These are phyloP conservation scores for Mortierella sp. DNA, from an alignment of 371 early-diverging fungal genomes.

Conservation along the genomic window DNA sequence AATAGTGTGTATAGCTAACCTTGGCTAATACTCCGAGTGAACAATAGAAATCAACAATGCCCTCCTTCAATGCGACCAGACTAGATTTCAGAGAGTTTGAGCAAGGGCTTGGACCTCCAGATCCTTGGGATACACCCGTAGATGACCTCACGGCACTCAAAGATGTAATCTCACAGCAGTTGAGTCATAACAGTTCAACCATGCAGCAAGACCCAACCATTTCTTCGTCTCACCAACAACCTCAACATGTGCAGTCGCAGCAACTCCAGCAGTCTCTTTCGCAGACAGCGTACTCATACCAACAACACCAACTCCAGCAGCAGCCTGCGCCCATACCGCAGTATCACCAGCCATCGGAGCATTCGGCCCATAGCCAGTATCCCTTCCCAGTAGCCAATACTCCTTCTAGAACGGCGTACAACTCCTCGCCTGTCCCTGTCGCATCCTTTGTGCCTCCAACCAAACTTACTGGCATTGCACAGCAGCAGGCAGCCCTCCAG, in stretches of 20 bases:
- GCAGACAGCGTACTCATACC: slow-evolving; percentile 19
- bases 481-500: slow-evolving; percentile 29
- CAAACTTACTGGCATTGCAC: slow-evolving; percentile 40
- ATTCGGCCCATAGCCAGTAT: slow-evolving; percentile 17
- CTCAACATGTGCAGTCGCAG: slow-evolving; percentile 14
- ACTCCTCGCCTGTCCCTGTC: slow-evolving; percentile 38
- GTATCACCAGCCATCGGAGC: slow-evolving; percentile 16
- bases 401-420: slow-evolving; percentile 15
- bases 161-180: slow-evolving; percentile 45
- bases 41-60: slow-evolving; percentile 37
- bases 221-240: slow-evolving; percentile 21
- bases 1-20: background rate
- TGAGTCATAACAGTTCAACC: slow-evolving; percentile 28
- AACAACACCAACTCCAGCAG: slow-evolving; percentile 28
- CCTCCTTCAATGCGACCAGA: slow-evolving; percentile 35
- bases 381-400: slow-evolving; percentile 6
- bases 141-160: slow-evolving; percentile 63
- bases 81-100: slow-evolving; percentile 78
- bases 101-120: slow-evolving; percentile 78
- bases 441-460: slow-evolving; percentile 45
- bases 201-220: slow-evolving; percentile 15
- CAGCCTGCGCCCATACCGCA: slow-evolving; percentile 7
- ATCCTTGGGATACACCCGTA: slow-evolving; percentile 81
- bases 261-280: slow-evolving; percentile 3
- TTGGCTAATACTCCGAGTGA: background rate